Conservation (phyloP, 306 rosid species). For the Aeschynomene evenia region DNA sequence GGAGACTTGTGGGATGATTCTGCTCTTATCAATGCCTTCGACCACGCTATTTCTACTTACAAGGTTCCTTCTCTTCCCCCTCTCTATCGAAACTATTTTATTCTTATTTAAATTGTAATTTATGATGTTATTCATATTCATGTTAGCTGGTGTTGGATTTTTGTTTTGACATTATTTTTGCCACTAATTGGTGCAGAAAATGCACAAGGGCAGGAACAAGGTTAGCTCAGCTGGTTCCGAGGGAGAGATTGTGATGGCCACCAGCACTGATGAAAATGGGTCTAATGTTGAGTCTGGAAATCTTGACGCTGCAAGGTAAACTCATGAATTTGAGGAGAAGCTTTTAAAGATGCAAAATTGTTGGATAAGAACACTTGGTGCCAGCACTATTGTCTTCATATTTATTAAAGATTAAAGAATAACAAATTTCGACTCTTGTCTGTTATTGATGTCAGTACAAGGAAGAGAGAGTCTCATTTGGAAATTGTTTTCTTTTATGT, state of each 20-base stretch:
- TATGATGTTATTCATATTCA: neutral
- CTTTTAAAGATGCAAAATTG: neutral
- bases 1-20: slow-evolving; percentile 87
- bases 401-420: neutral
- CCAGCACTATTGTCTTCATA: neutral
- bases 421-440: neutral
- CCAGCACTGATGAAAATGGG: slow-evolving; percentile 23
- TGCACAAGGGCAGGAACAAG: slow-evolving; percentile 45
- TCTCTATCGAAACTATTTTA: too few species aligned
- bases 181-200: slow-evolving; percentile 39
- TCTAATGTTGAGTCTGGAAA: slow-evolving; percentile 17
- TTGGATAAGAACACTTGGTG: neutral
- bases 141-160: neutral
- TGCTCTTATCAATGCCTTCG: slow-evolving; percentile 72
- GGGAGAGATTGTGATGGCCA: neutral
- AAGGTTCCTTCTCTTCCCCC: slow-evolving; percentile 42
- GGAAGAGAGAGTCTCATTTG: neutral
- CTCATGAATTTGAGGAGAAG: neutral
- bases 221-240: slow-evolving; percentile 29
- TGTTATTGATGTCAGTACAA: neutral
- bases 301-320: slow-evolving; percentile 45
- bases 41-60: slow-evolving; percentile 66
- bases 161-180: neutral
- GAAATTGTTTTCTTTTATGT: neutral
- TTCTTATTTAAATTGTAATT: neutral